Evolutionary conservation across 768 basidiomycete genomes (phyloP).

Genomic region (Clathrus columnatus): DNA sequence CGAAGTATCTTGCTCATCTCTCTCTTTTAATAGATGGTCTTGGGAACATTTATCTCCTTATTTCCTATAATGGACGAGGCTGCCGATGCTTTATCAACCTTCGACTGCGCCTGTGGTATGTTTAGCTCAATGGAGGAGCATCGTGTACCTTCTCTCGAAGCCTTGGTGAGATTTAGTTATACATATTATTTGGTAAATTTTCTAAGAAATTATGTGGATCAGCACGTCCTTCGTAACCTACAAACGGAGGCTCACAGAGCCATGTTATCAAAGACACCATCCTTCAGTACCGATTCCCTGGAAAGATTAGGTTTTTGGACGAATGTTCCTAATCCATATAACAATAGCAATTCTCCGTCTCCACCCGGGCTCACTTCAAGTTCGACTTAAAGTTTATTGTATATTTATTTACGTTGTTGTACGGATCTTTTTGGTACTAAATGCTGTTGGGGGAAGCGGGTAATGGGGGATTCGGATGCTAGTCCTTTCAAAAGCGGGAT

Average conservation of each 20-base stretch:
- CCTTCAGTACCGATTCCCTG: not conserved
- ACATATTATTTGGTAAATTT: not conserved
- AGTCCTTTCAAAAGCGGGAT: too few relatives aligned
- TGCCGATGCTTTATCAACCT: not conserved
- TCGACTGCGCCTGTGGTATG: not conserved
- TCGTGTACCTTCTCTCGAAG: not conserved
- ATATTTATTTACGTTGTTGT: too few relatives aligned
- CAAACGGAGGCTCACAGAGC: constrained; percentile 1
- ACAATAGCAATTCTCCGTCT: not conserved
- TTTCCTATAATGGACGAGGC: not conserved
- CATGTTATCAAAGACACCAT: not conserved
- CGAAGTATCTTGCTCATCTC: not conserved
- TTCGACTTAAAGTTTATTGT: too few relatives aligned
- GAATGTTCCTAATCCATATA: constrained; percentile 6
- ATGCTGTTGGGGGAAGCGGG: too few relatives aligned
- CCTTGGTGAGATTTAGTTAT: not conserved
- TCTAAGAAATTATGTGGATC: not conserved
- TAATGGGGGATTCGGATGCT: too few relatives aligned
- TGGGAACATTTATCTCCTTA: not conserved
- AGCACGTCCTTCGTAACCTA: constrained; percentile 1
- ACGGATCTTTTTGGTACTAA: too few relatives aligned
- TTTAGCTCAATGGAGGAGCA: not conserved
- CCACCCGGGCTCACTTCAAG: too few relatives aligned
- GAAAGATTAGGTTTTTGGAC: constrained; percentile 8
- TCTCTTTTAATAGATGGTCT: constrained; percentile 1